Evolutionary conservation across 2,329 filamentous ascomycete species (phyloP), one percentile per base, ranked within the genome.

Genomic region (Chrysoporthe puriensis): DNA sequence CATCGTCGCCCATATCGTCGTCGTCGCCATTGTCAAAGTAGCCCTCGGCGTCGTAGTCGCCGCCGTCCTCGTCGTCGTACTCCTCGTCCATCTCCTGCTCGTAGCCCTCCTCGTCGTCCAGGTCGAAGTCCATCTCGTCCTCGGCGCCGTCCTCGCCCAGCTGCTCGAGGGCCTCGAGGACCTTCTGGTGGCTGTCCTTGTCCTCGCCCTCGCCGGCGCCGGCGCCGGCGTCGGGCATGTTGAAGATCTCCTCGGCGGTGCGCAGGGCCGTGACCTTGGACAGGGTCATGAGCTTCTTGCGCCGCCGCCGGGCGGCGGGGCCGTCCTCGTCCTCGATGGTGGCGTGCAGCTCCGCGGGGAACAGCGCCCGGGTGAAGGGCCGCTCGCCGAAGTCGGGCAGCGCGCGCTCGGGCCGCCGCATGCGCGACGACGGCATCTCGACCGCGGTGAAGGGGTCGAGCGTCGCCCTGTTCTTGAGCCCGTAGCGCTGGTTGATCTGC

Each of bases 11-110:
- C 34, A 85, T 84, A 32, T 84, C 82, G 46, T 83, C 82, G 63
- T 85, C 82, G 34, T 87, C 85, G n/a, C 79, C 78, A 69, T 86
- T 84, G 69, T 88, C 86, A 73, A 88, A 88, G 77, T 88, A 88
- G 11, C 81, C 81, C 72, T 89, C 86, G 2, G 86, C 86, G 57
- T 88, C 84, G 73, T 89, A 89, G 69, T 88, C 86, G 8, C 86
- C 86, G 1, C 84, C 86, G 61, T 86, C 85, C 67, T 88, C 85
- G 66, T 88, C 86, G 60, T 88, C 84, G 69, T 84, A 85, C 34
- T 79, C 78, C 54, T 80, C 78, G 5, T 78, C 77, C 61, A 76
- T 71, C 68, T 77, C 76, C 52, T 78, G 77, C 44, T 84, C 84
- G 21, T 82, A 78, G 7, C 84, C 82, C 11, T 87, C 84, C 11